These are phyloP conservation scores for Populus hybrid DNA, from an alignment of 441 rosid genomes.

Conservation along the genomic window DNA sequence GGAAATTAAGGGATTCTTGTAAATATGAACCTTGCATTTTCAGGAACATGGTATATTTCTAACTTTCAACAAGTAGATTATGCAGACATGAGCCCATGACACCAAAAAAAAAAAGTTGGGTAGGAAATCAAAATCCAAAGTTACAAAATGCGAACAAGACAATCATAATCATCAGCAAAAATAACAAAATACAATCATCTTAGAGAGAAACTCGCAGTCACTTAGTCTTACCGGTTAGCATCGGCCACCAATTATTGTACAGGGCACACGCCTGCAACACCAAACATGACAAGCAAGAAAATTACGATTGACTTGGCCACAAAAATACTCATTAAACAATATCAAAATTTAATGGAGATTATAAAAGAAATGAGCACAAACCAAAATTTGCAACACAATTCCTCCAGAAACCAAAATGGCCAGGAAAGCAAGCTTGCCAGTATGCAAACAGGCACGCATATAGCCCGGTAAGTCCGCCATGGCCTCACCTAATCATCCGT, in stretches of 20 bases:
- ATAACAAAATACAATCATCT: background rate
- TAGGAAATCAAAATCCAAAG: background rate
- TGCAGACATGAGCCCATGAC: background rate
- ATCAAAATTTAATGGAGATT: background rate
- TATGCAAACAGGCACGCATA: constrained; percentile 67
- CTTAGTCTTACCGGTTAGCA: constrained; percentile 65
- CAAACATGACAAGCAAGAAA: constrained; percentile 10
- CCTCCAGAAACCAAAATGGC: constrained; percentile 91
- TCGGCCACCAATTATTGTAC: constrained; percentile 98
- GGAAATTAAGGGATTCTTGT: background rate
- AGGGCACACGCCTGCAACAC: constrained; percentile 85
- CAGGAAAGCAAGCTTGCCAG: constrained; percentile 79
- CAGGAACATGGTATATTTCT: background rate
- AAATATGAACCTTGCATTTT: background rate
- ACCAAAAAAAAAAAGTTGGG: background rate
- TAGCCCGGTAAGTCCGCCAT: constrained; percentile 91
- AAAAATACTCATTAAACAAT: background rate
- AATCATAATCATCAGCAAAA: background rate
- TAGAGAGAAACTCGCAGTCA: constrained; percentile 7
- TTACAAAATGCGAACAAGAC: background rate
- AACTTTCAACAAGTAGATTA: background rate
- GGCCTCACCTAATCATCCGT: constrained; percentile 29
- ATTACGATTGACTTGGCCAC: background rate
- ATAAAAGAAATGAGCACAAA: constrained; percentile 21
- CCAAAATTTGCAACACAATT: constrained; percentile 88